Evolutionary conservation across 306 rosid genomes (phyloP), one percentile per base, ranked within the genome.

Genomic region (Cyclanthera cordifolia): DNA sequence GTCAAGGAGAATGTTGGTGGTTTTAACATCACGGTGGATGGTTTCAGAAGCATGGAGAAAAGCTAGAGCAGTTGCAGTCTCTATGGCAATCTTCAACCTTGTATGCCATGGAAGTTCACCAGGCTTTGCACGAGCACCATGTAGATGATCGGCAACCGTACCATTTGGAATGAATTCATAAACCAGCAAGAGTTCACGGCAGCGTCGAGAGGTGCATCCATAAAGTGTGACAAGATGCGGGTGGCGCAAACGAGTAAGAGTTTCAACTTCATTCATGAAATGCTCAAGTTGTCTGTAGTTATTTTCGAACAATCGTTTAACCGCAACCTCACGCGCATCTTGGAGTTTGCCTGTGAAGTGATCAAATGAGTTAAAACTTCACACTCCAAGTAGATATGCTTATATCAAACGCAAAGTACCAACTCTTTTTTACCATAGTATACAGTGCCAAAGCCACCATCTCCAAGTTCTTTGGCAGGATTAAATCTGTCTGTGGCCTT

Each of bases 381-480:
- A 23, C 45, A 45, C 21, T 43, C 70, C 39, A 1, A 30, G 48
- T 65, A 48, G 27, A 21, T 12, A 39, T 61, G 50, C 15, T 61
- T 19, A 8, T 7, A 2, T 23, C 15, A 23, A 45, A 66, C 1
- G 25, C 14, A 21, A 20, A 19, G 3, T 21, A 23, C 1, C 21
- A 56, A 53, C 14, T 30, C 43, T 53, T 20, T 15, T 30, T 75
- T 86, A 91, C 97, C 97, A 60, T 47, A 79, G 78, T 91, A 91
- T 2, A 91, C 97, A 2, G 95, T 86, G 61, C 97, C 96, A 69
- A 79, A 91, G 43, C 96, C 95, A 13, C 97, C 97, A 79, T 91
- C 96, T 66, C 97, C 96, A 27, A 91, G 84, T 77, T 85, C 89
- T 79, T 51, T 85, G 3, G 83, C 53, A 0, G 86, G 54, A 56